Percentiles rank a stretch among this genome's conserved stretches.
Conservation (phyloP, 129 eudicot genomes). For the Lonicera japonica region DNA sequence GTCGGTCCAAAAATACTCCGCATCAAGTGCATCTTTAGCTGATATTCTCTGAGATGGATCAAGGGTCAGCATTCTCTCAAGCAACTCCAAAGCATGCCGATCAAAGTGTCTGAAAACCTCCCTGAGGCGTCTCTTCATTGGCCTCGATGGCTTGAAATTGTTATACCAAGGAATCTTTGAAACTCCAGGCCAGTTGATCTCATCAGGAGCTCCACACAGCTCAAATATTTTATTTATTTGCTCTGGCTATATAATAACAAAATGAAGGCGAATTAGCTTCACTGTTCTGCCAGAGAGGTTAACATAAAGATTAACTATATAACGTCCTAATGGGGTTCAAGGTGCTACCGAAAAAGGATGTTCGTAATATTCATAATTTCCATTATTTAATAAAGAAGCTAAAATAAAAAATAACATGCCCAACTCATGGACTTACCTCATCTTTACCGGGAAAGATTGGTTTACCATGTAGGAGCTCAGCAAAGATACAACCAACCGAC, state of each 20-base stretch:
- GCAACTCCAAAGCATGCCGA: constrained; percentile 78
- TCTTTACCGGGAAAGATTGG: constrained; percentile 61
- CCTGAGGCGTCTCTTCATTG: constrained; percentile 68
- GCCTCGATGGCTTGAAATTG: constrained; percentile 68
- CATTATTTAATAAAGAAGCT: too few species aligned
- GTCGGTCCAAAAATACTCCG: constrained; percentile 93
- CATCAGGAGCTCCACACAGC: constrained; percentile 86
- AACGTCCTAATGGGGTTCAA: neutral
- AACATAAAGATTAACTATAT: neutral
- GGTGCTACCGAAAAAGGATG: too few species aligned
- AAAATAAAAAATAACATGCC: too few species aligned
- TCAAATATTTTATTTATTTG: constrained; percentile 75
- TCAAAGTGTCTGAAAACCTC: constrained; percentile 88
- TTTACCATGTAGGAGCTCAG: constrained; percentile 60
- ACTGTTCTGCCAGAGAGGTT: neutral
- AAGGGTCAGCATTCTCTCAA: constrained; percentile 86
- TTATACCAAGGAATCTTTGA: constrained; percentile 67
- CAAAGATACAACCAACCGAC: constrained; percentile 73
- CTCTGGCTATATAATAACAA: constrained; percentile 50
- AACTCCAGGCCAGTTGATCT: constrained; percentile 89
- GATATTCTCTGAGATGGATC: constrained; percentile 95
- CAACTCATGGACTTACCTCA: constrained; percentile 45
- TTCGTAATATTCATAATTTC: too few species aligned
- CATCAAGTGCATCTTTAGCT: constrained; percentile 92
- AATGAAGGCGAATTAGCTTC: neutral